Conservation (phyloP, 2,329 filamentous ascomycete genomes). For the Penicillium rolfsii region DNA sequence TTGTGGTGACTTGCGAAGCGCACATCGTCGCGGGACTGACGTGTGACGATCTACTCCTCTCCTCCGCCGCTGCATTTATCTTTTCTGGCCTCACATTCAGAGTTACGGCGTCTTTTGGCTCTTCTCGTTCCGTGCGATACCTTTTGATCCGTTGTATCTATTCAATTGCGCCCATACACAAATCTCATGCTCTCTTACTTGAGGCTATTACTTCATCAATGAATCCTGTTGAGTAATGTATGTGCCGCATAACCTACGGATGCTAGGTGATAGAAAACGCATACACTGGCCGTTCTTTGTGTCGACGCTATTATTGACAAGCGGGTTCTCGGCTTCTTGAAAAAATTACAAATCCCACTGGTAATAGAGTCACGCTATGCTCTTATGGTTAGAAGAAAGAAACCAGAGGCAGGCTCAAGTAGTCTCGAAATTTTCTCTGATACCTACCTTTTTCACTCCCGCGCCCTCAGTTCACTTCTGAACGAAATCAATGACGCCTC, state of each 20-base stretch:
- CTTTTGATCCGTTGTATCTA: slow-evolving; percentile 20
- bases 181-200: slow-evolving; percentile 10
- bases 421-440: no score
- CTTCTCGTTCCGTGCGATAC: slow-evolving; percentile 24
- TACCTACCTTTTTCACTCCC: no score
- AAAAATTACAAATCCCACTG: no score
- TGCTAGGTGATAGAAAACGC: not conserved
- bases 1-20: not conserved
- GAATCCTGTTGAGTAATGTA: not conserved
- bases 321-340: not conserved
- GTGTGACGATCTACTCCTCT: slow-evolving; percentile 26
- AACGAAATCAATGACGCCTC: no score
- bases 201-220: not conserved
- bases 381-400: no score
- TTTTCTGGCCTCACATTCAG: slow-evolving; percentile 19
- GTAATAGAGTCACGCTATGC: no score
- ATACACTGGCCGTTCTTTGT: not conserved
- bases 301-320: not conserved
- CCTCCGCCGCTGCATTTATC: slow-evolving; percentile 13
- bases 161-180: slow-evolving; percentile 19
- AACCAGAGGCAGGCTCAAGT: no score
- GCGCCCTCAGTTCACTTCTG: no score
- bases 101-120: slow-evolving; percentile 26
- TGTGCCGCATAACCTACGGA: not conserved
- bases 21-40: slow-evolving; percentile 21